phyloP scores from a whole-genome alignment of 75 land plant species.

The Sequoiadendron giganteum region DNA sequence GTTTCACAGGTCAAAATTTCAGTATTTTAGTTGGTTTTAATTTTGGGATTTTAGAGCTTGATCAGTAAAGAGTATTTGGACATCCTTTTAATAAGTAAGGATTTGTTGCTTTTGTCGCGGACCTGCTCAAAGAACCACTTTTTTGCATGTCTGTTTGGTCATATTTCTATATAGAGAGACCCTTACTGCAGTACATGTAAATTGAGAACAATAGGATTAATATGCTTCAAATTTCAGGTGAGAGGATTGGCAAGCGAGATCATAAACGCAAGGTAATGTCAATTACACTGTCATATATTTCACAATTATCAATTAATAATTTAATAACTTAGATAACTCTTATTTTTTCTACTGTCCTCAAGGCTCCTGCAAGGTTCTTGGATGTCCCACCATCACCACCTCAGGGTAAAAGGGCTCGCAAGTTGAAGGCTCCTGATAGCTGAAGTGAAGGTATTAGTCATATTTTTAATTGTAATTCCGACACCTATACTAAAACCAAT shows the following conservation, averaged over 20 bases:
- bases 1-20: conserved; percentile 57
- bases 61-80: background rate
- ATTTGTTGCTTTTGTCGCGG: background rate
- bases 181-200: background rate
- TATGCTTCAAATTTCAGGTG: conserved; percentile 59
- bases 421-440: conserved; percentile 68
- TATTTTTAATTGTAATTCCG: background rate
- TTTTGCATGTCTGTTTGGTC: background rate
- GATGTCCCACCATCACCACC: conserved; percentile 92
- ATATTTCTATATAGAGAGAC: background rate
- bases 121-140: background rate
- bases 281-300: background rate
- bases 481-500: background rate
- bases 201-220: background rate
- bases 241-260: conserved; percentile 80
- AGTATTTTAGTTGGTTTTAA: background rate
- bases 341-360: conserved; percentile 1
- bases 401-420: conserved; percentile 83
- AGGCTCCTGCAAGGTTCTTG: conserved; percentile 78
- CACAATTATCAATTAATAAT: conserved; percentile 9
- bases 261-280: conserved; percentile 83
- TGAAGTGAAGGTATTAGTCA: conserved; percentile 11
- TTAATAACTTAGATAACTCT: background rate
- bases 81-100: background rate
- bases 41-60: background rate